phyloP scores from a whole-genome alignment of 306 rosid genomes.

The Sesbania bispinosa region DNA sequence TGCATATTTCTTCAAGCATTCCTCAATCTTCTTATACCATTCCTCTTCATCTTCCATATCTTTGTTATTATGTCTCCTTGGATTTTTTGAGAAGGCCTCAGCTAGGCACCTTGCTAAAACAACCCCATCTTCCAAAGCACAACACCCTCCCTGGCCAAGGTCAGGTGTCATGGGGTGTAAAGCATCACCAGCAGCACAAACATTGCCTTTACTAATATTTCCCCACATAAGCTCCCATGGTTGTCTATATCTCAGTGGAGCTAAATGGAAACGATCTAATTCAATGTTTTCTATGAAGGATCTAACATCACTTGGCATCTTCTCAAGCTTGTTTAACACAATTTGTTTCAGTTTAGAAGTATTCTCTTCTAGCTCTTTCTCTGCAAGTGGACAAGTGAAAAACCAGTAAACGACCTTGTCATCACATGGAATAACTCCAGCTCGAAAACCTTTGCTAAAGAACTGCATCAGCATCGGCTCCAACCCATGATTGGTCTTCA shows the following conservation, averaged over 20 bases:
- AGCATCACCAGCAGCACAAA: constrained; percentile 71
- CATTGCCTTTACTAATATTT: constrained; percentile 56
- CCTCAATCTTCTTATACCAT: constrained; percentile 38
- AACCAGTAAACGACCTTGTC: constrained; percentile 46
- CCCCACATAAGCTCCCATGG: constrained; percentile 70
- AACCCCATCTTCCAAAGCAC: constrained; percentile 61
- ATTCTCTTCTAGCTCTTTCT: constrained; percentile 33
- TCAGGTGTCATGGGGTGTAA: constrained; percentile 74
- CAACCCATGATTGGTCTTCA: constrained; percentile 23
- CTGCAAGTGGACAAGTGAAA: constrained; percentile 43
- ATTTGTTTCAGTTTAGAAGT: constrained; percentile 42
- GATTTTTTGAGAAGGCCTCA: constrained; percentile 34
- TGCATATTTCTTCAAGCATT: constrained; percentile 55
- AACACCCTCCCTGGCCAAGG: constrained; percentile 61
- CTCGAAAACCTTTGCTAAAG: constrained; percentile 51
- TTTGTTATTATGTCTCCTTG: neutral
- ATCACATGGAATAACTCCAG: constrained; percentile 47
- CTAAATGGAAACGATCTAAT: constrained; percentile 21
- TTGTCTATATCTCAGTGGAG: constrained; percentile 45
- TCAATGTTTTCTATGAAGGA: constrained; percentile 40
- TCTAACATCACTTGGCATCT: constrained; percentile 37
- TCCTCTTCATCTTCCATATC: constrained; percentile 20
- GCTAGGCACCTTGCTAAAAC: constrained; percentile 61
- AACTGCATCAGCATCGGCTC: constrained; percentile 34
- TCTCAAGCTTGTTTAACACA: constrained; percentile 52